Evolutionary conservation across 805 yeast genomes (phyloP).

Genomic region (Sungouiella blattae): DNA sequence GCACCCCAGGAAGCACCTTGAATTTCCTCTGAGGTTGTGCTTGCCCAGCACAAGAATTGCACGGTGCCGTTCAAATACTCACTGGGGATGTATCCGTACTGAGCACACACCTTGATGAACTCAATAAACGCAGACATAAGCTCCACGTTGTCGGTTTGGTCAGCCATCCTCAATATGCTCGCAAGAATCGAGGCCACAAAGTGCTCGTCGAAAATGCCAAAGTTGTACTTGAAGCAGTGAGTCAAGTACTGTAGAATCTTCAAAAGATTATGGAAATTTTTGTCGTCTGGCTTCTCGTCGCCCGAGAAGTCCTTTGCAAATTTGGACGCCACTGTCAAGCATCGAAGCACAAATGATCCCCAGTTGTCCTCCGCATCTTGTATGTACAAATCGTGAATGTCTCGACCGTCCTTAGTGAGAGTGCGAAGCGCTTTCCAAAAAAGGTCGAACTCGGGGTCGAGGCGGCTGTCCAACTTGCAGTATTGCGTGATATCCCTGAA

Average conservation of each 20-base stretch:
- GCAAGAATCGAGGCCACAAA: constrained; percentile 29
- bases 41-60: constrained; percentile 44
- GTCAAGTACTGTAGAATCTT: constrained; percentile 31
- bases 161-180: constrained; percentile 34
- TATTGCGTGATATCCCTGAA: constrained; percentile 54
- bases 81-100: constrained; percentile 46
- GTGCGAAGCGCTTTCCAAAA: constrained; percentile 45
- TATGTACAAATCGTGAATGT: constrained; percentile 48
- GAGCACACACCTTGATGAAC: constrained; percentile 41
- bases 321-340: constrained; percentile 12
- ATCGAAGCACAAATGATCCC: constrained; percentile 10
- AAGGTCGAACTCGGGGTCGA: constrained; percentile 50
- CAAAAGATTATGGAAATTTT: constrained; percentile 11
- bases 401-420: constrained; percentile 52
- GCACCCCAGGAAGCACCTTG: constrained; percentile 35
- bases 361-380: constrained; percentile 33
- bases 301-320: constrained; percentile 7
- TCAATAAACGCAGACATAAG: constrained; percentile 38
- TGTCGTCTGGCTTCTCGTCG: constrained; percentile 7
- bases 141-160: constrained; percentile 32
- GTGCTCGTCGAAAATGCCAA: constrained; percentile 40
- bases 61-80: constrained; percentile 33
- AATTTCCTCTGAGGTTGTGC: constrained; percentile 29
- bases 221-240: constrained; percentile 48
- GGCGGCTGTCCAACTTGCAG: constrained; percentile 30